phyloP scores from a whole-genome alignment of 306 rosid genomes.

The Vicia villosa region DNA sequence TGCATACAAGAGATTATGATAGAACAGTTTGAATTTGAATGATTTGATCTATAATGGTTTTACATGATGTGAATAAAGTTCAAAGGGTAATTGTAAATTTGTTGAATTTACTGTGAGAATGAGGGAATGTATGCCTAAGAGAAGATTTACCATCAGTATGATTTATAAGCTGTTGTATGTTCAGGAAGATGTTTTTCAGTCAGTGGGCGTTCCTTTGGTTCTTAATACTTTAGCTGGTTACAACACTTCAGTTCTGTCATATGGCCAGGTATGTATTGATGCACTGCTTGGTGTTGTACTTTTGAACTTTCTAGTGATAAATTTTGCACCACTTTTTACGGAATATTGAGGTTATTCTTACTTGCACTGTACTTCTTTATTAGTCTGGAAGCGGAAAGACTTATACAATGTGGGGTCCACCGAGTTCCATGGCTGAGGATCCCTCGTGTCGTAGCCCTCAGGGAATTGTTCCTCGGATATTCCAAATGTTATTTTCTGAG shows the following conservation, averaged over 20 bases:
- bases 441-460: slow-evolving; percentile 53
- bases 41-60: not conserved
- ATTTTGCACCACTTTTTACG: slow-evolving; percentile 7
- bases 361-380: slow-evolving; percentile 8
- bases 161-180: slow-evolving; percentile 40
- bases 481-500: slow-evolving; percentile 76
- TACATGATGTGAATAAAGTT: not conserved
- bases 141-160: slow-evolving; percentile 7
- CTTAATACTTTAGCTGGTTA: slow-evolving; percentile 85
- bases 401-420: slow-evolving; percentile 96
- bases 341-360: slow-evolving; percentile 20
- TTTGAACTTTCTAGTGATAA: not conserved
- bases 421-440: slow-evolving; percentile 80
- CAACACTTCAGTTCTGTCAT: slow-evolving; percentile 80
- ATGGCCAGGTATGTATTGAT: slow-evolving; percentile 75
- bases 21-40: too few relatives aligned
- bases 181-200: slow-evolving; percentile 80
- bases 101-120: not conserved
- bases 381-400: slow-evolving; percentile 96
- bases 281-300: not conserved
- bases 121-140: not conserved
- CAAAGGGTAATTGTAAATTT: not conserved
- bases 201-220: slow-evolving; percentile 80
- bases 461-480: slow-evolving; percentile 86
- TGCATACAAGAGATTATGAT: not conserved